phyloP scores from a whole-genome alignment of 441 rosid genomes.

The Arabidopsis hybrid region DNA sequence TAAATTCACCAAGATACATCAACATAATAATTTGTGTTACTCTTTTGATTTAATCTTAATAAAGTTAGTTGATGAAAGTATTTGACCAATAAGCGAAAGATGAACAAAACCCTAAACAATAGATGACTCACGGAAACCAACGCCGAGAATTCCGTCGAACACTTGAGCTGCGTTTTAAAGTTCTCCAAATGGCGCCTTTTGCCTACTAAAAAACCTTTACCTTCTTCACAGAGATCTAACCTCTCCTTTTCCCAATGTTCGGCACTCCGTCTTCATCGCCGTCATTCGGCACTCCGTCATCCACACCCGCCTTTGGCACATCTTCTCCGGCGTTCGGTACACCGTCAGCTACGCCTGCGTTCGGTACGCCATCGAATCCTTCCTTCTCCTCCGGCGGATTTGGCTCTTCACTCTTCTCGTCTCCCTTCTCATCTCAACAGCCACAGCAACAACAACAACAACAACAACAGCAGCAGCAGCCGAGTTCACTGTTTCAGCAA shows the following conservation, averaged over 20 bases:
- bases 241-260: slow-evolving; percentile 37
- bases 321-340: slow-evolving; percentile 52
- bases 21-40: too few relatives aligned
- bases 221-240: slow-evolving; percentile 27
- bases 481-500: slow-evolving; percentile 53
- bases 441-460: slow-evolving; percentile 59
- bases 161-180: slow-evolving; percentile 32
- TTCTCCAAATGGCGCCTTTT: slow-evolving; percentile 34
- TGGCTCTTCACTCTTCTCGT: slow-evolving; percentile 58
- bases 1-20: too few relatives aligned
- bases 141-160: slow-evolving; percentile 36
- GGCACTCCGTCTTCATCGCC: slow-evolving; percentile 61
- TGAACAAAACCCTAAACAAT: slow-evolving; percentile 28
- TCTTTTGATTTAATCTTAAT: too few relatives aligned
- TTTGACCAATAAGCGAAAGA: neutral
- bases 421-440: slow-evolving; percentile 78
- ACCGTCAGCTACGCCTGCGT: slow-evolving; percentile 58
- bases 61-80: neutral
- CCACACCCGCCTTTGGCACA: slow-evolving; percentile 60
- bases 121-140: neutral
- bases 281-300: slow-evolving; percentile 61
- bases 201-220: neutral
- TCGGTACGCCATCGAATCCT: slow-evolving; percentile 75
- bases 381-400: slow-evolving; percentile 67
- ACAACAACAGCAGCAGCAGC: slow-evolving; percentile 59